Conservation (phyloP, 192 early-diverging fungal genomes). For the Pecoramyces ruminantium region DNA sequence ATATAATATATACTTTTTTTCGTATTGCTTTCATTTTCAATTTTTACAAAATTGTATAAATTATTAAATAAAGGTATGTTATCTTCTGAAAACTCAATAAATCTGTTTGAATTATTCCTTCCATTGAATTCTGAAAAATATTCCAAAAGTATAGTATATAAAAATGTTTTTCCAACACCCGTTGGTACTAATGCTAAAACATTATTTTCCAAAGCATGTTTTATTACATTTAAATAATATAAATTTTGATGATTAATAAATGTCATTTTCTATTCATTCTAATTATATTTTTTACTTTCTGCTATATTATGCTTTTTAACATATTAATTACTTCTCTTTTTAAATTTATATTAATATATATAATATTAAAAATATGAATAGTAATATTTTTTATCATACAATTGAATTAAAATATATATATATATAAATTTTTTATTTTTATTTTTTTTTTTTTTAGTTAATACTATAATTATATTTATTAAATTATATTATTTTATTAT, state of each 20-base stretch:
- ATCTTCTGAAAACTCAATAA: neutral
- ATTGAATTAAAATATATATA: too few relatives aligned
- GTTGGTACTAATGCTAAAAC: neutral
- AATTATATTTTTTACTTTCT: neutral
- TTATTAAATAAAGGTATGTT: neutral
- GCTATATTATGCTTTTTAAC: neutral
- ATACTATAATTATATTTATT: too few relatives aligned
- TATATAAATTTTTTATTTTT: too few relatives aligned
- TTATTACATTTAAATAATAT: neutral
- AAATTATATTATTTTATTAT: too few relatives aligned
- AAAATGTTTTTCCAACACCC: neutral
- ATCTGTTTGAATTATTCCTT: too few relatives aligned
- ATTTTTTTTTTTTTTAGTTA: too few relatives aligned
- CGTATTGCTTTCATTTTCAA: neutral
- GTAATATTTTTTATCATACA: too few relatives aligned
- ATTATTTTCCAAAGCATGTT: neutral
- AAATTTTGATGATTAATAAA: neutral
- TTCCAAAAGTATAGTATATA: neutral
- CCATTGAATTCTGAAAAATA: neutral
- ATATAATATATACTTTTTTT: neutral
- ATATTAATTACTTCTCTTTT: too few relatives aligned
- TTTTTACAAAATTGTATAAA: neutral
- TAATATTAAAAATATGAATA: too few relatives aligned
- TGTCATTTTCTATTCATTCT: neutral
- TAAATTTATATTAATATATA: too few relatives aligned